These are phyloP conservation scores for Zygnema circumcarinatum DNA, from an alignment of 139 green algal genomes.

Conservation along the genomic window DNA sequence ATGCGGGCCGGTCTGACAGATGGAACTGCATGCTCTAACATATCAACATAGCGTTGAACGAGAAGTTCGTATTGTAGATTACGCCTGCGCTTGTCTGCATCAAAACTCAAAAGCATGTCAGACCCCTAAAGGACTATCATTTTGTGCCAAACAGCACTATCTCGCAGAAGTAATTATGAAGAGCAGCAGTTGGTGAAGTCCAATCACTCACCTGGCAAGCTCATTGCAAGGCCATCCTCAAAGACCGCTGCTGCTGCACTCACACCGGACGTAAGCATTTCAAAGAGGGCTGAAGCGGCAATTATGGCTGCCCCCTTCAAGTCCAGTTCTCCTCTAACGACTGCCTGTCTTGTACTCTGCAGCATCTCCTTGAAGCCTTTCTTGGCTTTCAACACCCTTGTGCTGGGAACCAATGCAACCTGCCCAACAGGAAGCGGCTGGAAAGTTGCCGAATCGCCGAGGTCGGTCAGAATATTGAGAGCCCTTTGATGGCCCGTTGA, in stretches of 20 bases:
- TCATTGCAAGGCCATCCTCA: conserved; percentile 58
- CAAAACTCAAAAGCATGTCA: neutral
- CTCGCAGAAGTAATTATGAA: too few species aligned
- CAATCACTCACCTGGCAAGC: conserved; percentile 7
- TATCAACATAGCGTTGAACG: conserved; percentile 42
- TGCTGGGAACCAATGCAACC: neutral
- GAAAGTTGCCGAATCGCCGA: neutral
- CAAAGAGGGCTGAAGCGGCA: conserved; percentile 63
- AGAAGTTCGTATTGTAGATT: conserved; percentile 64
- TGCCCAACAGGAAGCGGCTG: neutral
- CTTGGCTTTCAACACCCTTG: conserved; percentile 17
- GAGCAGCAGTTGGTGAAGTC: too few species aligned
- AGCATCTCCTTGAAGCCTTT: conserved; percentile 37
- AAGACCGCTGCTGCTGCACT: conserved; percentile 62
- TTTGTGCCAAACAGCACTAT: conserved; percentile 37
- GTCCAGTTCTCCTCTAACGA: conserved; percentile 7
- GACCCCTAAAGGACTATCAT: neutral
- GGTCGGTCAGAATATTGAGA: conserved; percentile 19
- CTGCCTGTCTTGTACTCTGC: neutral
- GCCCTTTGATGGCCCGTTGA: neutral
- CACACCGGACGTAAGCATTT: conserved; percentile 55
- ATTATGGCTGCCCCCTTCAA: conserved; percentile 52
- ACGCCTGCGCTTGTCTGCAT: conserved; percentile 23
- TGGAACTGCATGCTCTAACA: conserved; percentile 58
- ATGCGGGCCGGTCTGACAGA: neutral